Conservation (phyloP, 345 rosid species). For the Boechera divaricarpa region DNA sequence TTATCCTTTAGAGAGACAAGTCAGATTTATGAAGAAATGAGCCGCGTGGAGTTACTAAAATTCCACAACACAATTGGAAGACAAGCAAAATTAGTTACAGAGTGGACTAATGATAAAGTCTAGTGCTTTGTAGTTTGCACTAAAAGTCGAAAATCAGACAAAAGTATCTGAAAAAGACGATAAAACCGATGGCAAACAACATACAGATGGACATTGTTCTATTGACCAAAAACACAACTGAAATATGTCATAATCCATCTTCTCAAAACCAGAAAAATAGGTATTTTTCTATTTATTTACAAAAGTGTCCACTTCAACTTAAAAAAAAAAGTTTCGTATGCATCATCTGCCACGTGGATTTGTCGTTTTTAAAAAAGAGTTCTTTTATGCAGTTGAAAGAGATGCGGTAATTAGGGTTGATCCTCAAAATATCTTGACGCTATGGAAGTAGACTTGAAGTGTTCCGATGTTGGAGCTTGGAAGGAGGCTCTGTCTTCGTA, state of each 20-base stretch:
- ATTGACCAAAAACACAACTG: background rate
- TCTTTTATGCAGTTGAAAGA: background rate
- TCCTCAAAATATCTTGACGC: background rate
- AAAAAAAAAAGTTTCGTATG: background rate
- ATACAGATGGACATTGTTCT: background rate
- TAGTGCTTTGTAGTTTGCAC: background rate
- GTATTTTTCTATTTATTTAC: too few relatives aligned
- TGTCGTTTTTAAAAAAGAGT: background rate
- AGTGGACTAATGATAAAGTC: background rate
- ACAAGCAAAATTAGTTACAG: background rate
- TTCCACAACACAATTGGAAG: background rate
- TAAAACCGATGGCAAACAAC: too few relatives aligned
- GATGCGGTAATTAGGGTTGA: conserved; percentile 2
- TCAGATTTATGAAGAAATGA: background rate
- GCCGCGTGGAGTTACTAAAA: background rate
- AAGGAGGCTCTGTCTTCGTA: conserved; percentile 63
- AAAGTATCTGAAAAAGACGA: too few relatives aligned
- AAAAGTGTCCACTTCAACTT: background rate
- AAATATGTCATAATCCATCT: background rate
- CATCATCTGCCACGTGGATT: conserved; percentile 4
- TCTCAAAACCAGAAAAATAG: background rate
- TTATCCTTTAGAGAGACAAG: background rate
- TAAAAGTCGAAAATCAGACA: background rate
- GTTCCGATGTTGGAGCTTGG: conserved; percentile 63
- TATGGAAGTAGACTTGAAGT: conserved; percentile 54